Percentiles rank a stretch among this genome's conserved stretches.
Evolutionary conservation across 169 alveolate genomes (phyloP).

Genomic region (Pseudocohnilembus persalinus): DNA sequence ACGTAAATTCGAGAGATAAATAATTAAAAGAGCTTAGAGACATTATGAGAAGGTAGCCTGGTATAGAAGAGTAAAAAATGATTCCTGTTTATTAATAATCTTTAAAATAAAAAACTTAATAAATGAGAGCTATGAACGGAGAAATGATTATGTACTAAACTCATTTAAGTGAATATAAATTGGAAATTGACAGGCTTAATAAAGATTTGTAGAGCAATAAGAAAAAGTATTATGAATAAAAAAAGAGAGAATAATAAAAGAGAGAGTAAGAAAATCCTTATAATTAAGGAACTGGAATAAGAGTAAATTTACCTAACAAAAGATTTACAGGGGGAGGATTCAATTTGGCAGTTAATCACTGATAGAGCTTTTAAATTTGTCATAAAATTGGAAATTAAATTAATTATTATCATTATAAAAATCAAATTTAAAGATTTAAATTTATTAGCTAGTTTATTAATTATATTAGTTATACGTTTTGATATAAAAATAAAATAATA

Average conservation of each 20-base stretch:
- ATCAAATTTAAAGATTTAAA: too few species aligned
- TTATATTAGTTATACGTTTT: too few species aligned
- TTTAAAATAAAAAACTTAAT: constrained; percentile 78
- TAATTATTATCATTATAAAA: too few species aligned
- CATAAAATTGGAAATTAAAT: too few species aligned
- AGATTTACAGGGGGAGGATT: constrained; percentile 83
- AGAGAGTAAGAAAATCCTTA: constrained; percentile 52
- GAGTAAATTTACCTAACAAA: constrained; percentile 57
- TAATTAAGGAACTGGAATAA: constrained; percentile 29
- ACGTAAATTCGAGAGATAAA: constrained; percentile 77
- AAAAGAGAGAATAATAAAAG: constrained; percentile 64
- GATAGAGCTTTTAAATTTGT: too few species aligned
- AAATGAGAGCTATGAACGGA: constrained; percentile 78
- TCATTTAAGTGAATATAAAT: constrained; percentile 81
- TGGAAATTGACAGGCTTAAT: constrained; percentile 83
- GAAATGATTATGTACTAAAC: constrained; percentile 79
- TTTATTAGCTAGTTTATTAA: too few species aligned
- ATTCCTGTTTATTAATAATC: constrained; percentile 72
- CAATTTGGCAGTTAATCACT: constrained; percentile 19
- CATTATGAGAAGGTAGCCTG: constrained; percentile 80
- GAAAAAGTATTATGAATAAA: constrained; percentile 70
- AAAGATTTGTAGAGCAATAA: constrained; percentile 71
- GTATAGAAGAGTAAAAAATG: constrained; percentile 83
- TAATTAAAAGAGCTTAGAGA: constrained; percentile 75
- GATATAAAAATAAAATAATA: too few species aligned